Evolutionary conservation across 169 alveolate genomes (phyloP), one percentile per base, ranked within the genome.

Genomic region (Cryptosporidium sp.): DNA sequence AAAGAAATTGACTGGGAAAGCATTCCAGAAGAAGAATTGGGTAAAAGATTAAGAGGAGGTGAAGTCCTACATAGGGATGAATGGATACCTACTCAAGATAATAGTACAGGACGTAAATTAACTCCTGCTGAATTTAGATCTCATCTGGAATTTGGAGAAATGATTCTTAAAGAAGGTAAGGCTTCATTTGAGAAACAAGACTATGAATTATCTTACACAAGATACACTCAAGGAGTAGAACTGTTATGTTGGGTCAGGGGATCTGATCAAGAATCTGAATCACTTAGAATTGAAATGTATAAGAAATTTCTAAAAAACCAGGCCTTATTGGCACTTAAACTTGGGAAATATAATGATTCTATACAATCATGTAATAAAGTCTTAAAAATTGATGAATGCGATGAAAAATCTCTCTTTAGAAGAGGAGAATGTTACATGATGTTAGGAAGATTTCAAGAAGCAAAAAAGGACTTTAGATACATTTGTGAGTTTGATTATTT

Each of bases 181-280:
- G 65, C 18, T 26, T 39, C 58, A 14, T 80, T 61, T 26, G 80
- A 80, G n/a, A 80, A 50, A 23, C 65, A 52, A 29, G 89, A 80
- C 33, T 65, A 43, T 12, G 75, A 80, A 14, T 29, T 80, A 18
- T 33, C 89, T 9, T 80, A 43, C 21, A 80, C 89, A 7, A 58
- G 89, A 61, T 80, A 80, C 33, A 80, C 89, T 12, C 89, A 80
- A 80, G 89, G 89, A 10, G 89, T 80, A 6, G 80, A 80, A 39
- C 52, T 80, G 33, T 61, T 80, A 23, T 80, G 61, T n/a, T 80
- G 89, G 89, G 75, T 80, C 6, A 65, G 75, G 45, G 89, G 89
- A 6, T 21, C 39, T 10, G 62, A 80, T 7, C 21, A 7, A 29
- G 89, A 80, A 29, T 59, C 59, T 26, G 89, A 80, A 29, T 14